Base-by-base conservation (phyloP, 2,329 filamentous ascomycete genomes). In the Cladophialophora yegresii region DNA sequence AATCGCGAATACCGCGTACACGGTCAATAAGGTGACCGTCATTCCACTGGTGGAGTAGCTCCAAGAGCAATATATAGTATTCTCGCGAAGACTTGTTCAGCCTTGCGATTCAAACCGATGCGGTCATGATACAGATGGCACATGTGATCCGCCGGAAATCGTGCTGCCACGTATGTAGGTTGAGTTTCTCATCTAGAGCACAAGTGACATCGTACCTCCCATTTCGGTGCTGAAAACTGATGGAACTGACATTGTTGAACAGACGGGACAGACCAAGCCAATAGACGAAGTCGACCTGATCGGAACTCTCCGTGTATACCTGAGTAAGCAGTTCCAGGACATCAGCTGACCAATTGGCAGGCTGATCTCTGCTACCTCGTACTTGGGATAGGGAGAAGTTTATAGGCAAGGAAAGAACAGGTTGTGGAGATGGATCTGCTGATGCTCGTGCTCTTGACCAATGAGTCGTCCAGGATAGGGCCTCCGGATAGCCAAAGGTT, bases 1-100 rank as follows among this genome's bases (percentile, higher is more conserved):
- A 4, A 76, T 79, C 54, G 79, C 77, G 1, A 80, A 78, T 65
- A 70, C 73, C 16, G 73, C 74, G 33, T 78, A 78, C 66, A 76
- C 72, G 50, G 72, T 77, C 16, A 75, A 71, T 61, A 79, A 79
- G 64, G 71, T 73, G 43, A 76, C 76, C 4, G 75, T 77, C 62
- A 71, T 74, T 13, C 73, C 75, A 30, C 58, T 80, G 20, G 69
- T 78, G 26, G 77, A 79, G 64, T 73, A 78, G 62, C 61, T 79
- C 1, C 71, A 75, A 45, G 75, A 78, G 62, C 26, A 28, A 6
- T 28, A 28, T 6, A 3, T 28, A 77, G 67, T 76, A 75, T 58
- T 67, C 70, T 9, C 50, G 40, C 16, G 45, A 66, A 23, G 66
- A 60, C 0, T 36, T 78, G 49, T 68, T 73, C 40, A 69, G 67